phyloP scores from a whole-genome alignment of 768 basidiomycete species.

The Lyophyllum atratum region DNA sequence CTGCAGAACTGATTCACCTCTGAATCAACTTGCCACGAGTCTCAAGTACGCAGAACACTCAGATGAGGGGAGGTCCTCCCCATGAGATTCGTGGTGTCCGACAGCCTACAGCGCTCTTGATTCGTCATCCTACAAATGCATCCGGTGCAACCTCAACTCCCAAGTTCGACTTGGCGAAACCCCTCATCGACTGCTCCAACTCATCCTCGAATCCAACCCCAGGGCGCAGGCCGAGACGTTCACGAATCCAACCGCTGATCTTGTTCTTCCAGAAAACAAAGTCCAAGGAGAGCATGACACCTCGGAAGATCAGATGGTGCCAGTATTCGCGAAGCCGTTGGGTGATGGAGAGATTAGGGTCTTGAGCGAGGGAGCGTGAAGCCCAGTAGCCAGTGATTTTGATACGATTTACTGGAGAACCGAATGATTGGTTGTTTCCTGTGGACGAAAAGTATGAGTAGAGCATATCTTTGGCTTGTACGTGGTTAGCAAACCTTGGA shows the following conservation, averaged over 20 bases:
- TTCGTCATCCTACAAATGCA: conserved; percentile 50
- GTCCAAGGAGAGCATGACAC: conserved; percentile 70
- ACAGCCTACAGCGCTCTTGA: too few species aligned
- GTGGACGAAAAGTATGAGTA: background rate
- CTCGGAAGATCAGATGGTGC: conserved; percentile 62
- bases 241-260: conserved; percentile 50
- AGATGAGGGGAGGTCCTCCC: too few species aligned
- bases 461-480: conserved; percentile 27
- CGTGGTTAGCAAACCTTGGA: conserved; percentile 38
- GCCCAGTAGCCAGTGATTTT: conserved; percentile 89
- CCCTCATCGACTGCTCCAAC: conserved; percentile 72
- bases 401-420: conserved; percentile 87
- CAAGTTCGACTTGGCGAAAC: conserved; percentile 76
- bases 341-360: conserved; percentile 39
- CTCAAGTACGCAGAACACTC: too few species aligned
- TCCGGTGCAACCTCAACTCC: conserved; percentile 71
- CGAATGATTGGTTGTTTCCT: conserved; percentile 83
- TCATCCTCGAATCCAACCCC: conserved; percentile 76
- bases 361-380: conserved; percentile 60
- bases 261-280: conserved; percentile 67
- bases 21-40: too few species aligned
- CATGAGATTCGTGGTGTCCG: too few species aligned
- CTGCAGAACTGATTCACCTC: too few species aligned
- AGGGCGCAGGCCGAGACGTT: conserved; percentile 37
- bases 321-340: conserved; percentile 53